Percentiles rank a stretch among this genome's conserved stretches.
Evolutionary conservation across 2,329 filamentous ascomycete species (phyloP).

Genomic region (Mycosphaerella arachidis): DNA sequence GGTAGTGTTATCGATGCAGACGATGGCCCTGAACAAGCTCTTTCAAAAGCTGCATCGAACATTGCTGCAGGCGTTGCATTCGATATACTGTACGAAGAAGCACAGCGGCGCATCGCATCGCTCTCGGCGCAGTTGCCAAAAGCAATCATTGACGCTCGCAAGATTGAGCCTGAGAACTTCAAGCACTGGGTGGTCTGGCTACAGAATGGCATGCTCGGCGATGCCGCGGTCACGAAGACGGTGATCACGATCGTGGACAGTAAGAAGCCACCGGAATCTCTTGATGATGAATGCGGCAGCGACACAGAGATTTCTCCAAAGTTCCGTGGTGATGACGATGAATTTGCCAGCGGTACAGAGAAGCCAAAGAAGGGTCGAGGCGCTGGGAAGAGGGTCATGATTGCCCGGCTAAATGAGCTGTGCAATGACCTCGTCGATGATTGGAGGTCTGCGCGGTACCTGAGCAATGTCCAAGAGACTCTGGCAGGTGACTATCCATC

Average conservation of each 20-base stretch:
- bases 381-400: background rate
- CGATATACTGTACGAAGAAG: conserved; percentile 8
- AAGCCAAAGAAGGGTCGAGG: background rate
- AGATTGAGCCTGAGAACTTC: conserved; percentile 11
- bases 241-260: background rate
- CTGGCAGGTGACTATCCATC: too few relatives aligned
- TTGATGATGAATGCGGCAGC: too few relatives aligned
- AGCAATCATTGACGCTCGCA: conserved; percentile 1
- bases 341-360: background rate
- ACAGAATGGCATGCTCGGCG: conserved; percentile 11
- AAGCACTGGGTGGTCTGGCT: conserved; percentile 11
- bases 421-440: conserved; percentile 20
- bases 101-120: conserved; percentile 8
- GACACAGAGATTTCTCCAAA: background rate
- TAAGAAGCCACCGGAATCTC: background rate
- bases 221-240: conserved; percentile 14
- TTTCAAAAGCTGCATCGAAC: conserved; percentile 46
- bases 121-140: background rate
- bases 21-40: conserved; percentile 47
- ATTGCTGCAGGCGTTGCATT: conserved; percentile 1
- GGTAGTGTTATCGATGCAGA: conserved; percentile 40
- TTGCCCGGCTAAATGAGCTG: conserved; percentile 15
- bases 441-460: conserved; percentile 23
- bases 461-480: conserved; percentile 15
- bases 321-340: background rate